Conservation (phyloP, 2,329 filamentous ascomycete genomes). For the Podosphaera leucotricha region DNA sequence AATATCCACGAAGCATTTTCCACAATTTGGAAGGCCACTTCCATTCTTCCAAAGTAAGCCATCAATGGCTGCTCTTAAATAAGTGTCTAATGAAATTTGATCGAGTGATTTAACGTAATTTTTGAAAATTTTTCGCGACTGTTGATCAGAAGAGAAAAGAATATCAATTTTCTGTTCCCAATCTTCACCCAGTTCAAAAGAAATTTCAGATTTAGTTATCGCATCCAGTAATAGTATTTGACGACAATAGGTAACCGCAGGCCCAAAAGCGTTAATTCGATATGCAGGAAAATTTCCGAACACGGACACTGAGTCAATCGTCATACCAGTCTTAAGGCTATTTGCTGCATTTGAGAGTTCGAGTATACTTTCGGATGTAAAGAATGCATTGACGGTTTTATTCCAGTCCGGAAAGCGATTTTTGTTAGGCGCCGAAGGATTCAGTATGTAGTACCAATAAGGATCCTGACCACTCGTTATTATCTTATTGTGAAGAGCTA, state of each 20-base stretch:
- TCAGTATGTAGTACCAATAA: slow-evolving; percentile 44
- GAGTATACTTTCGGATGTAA: slow-evolving; percentile 17
- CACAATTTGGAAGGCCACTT: slow-evolving; percentile 21
- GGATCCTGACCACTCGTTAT: slow-evolving; percentile 20
- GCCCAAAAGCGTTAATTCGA: slow-evolving; percentile 32
- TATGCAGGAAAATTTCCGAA: slow-evolving; percentile 19
- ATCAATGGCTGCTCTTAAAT: slow-evolving; percentile 31
- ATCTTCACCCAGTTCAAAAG: slow-evolving; percentile 38
- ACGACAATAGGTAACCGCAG: slow-evolving; percentile 46
- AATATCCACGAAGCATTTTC: slow-evolving; percentile 29
- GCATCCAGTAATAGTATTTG: slow-evolving; percentile 36
- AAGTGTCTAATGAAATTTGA: slow-evolving; percentile 18
- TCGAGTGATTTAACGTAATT: slow-evolving; percentile 24
- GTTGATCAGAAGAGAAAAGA: slow-evolving; percentile 44
- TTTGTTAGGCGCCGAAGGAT: slow-evolving; percentile 23
- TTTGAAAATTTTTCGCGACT: slow-evolving; percentile 34
- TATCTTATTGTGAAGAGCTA: background rate
- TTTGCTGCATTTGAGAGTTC: slow-evolving; percentile 14
- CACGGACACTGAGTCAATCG: slow-evolving; percentile 18
- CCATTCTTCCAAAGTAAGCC: slow-evolving; percentile 25
- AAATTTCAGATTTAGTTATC: slow-evolving; percentile 11
- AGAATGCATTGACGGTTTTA: slow-evolving; percentile 26
- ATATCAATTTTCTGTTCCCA: slow-evolving; percentile 67
- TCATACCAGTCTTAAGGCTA: slow-evolving; percentile 17
- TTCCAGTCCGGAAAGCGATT: slow-evolving; percentile 26